Evolutionary conservation across 1,284 basidiomycete species (phyloP), one percentile per base, ranked within the genome.

Genomic region (Malassezia restricta): DNA sequence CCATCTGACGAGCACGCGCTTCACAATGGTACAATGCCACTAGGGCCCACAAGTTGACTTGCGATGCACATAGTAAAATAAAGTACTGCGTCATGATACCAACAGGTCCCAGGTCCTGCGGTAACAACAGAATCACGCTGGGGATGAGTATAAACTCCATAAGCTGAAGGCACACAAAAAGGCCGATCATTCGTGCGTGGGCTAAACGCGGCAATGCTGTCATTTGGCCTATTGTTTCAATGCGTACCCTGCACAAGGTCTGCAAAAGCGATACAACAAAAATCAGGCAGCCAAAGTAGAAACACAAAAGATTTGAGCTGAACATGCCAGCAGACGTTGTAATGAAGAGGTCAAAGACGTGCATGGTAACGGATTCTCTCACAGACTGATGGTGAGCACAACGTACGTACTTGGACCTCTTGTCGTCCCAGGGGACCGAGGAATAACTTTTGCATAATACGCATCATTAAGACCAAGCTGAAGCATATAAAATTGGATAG

Each of bases 241-340:
- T 86, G 40, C 94, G 81, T 72, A 96, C 92, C 3, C 83, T 82
- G 53, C 89, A 82, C 30, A 99, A 80, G 91, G 91, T 96, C 74
- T 99, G 94, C 75, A 98, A 98, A 50, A 87, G 89, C 74, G 96
- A 96, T 64, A 96, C 80, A 65, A 95, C 92, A 12, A 96, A 80
- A 17, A 99, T 77, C 61, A 88, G 82, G 15, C 86, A 84, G 70
- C 95, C 96, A 80, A 95, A 86, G 61, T 15, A 6, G 9, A 40
- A 35, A 8, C 17, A 43, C 9, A 35, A 29, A 11, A 27, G 15
- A 27, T 42, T 40, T 33, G 42, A 41, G 14, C n/a, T n/a, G 35
- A 35, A 38, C 33, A 40, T 38, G 32, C 37, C 44, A 8, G 24
- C 8, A 14, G 42, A 46, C 8, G 49, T 33, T 6, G 40, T 42